Conservation (phyloP, 345 rosid genomes). For the Rhizophora apiculata region DNA sequence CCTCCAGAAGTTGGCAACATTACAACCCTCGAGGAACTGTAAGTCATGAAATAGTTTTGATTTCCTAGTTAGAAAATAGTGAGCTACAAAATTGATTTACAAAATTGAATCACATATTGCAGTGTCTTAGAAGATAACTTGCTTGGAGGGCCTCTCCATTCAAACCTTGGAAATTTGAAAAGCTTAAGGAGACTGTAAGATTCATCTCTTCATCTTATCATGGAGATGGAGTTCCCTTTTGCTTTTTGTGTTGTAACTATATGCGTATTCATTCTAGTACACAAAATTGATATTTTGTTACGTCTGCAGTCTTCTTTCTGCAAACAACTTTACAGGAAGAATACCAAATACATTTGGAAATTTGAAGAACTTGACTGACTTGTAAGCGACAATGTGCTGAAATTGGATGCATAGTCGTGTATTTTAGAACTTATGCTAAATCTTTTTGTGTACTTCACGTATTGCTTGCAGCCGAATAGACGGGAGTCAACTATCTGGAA, state of each 20-base stretch:
- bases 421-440: no score
- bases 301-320: conserved; percentile 51
- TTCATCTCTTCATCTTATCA: background rate
- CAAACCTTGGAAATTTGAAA: conserved; percentile 57
- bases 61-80: background rate
- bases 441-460: no score
- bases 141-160: conserved; percentile 59
- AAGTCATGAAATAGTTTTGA: conserved; percentile 27
- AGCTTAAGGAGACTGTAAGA: conserved; percentile 53
- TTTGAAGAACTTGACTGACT: conserved; percentile 58
- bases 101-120: conserved; percentile 11
- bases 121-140: conserved; percentile 66
- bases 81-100: background rate
- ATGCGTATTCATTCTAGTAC: background rate
- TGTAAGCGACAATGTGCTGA: conserved; percentile 46
- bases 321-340: conserved; percentile 66
- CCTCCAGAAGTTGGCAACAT: conserved; percentile 58
- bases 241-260: background rate
- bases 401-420: no score
- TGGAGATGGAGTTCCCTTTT: background rate
- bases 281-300: background rate
- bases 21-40: conserved; percentile 54
- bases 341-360: conserved; percentile 69
- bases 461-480: conserved; percentile 61
- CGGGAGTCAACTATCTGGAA: conserved; percentile 68